Evolutionary conservation across 1,139 yeast species (phyloP).

Genomic region (Citeromyces siamensis): DNA sequence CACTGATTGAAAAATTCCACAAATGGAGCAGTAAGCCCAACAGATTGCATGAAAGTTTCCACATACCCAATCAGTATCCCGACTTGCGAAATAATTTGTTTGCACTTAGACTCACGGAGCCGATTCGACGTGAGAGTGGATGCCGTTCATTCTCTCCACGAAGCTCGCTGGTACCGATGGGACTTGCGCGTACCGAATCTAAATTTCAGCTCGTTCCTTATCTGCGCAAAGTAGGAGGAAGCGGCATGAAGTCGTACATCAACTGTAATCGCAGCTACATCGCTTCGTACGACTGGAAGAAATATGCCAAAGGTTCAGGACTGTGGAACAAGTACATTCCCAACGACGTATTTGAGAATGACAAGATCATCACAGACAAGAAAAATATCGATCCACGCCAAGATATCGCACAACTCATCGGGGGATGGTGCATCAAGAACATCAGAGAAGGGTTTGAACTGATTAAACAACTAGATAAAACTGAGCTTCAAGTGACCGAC

Average conservation of each 20-base stretch:
- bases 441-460: neutral
- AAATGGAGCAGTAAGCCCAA: slow-evolving; percentile 13
- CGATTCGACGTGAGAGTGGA: slow-evolving; percentile 12
- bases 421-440: neutral
- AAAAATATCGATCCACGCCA: neutral
- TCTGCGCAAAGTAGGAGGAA: neutral
- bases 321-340: slow-evolving; percentile 2
- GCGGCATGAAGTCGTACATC: slow-evolving; percentile 1
- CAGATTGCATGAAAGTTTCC: slow-evolving; percentile 7
- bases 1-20: slow-evolving; percentile 4
- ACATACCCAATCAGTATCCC: slow-evolving; percentile 11
- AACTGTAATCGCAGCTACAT: neutral
- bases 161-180: slow-evolving; percentile 12
- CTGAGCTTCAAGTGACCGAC: neutral
- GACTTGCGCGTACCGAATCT: slow-evolving; percentile 6
- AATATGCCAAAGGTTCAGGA: neutral
- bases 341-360: neutral
- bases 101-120: slow-evolving; percentile 12
- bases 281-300: neutral
- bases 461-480: neutral
- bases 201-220: slow-evolving; percentile 1
- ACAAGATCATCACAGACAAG: neutral
- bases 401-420: neutral
- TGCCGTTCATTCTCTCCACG: slow-evolving; percentile 14
- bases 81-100: slow-evolving; percentile 10